Evolutionary conservation across 2,329 filamentous ascomycete genomes (phyloP), one percentile per base, ranked within the genome.

Genomic region (Fusarium coffeatum): DNA sequence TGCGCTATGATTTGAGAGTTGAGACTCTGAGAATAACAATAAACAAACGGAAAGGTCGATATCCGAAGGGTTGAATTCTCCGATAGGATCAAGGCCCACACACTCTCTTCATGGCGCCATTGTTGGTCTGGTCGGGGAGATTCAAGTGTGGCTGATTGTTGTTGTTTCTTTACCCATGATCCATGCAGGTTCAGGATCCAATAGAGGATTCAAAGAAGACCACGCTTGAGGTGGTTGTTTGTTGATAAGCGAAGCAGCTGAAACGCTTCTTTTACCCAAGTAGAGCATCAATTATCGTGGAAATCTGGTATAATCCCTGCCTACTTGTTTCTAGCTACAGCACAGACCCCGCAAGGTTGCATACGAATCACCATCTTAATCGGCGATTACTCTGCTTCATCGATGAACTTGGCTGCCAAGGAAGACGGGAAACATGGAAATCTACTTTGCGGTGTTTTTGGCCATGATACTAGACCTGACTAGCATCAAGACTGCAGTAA

Each of bases 21-120:
- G 57, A 59, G 32, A 12, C 23, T 12, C 20, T 30, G 25, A 45
- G 41, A 71, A 57, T 59, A 71, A 71, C 34, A 51, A 69, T 42
- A 71, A 71, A 71, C 68, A 68, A 68, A 56, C 42, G 54, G 66
- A 69, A 72, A 65, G 53, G 59, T 73, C 47, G 55, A 64, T 69
- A 70, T 65, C 70, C 65, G 68, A 62, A 50, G 34, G 51, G 34
- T 41, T 53, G 59, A 71, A 71, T 60, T 71, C 61, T 66, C 72
- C 68, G 72, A 74, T 72, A 72, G 64, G 68, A 46, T 45, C n/a
- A 47, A 12, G 16, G 22, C 20, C 28, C 61, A 56, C 30, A 59
- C 55, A 43, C 49, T 49, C 51, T 54, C 54, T 49, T 37, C 57
- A 47, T 51, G 57, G 66, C 63, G 63, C 72, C 59, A 66, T 64